A percentile compares a stretch with the other conserved stretches of the same genome.
phyloP scores from a whole-genome alignment of 768 basidiomycete species.

The Suillus fuscotomentosus region DNA sequence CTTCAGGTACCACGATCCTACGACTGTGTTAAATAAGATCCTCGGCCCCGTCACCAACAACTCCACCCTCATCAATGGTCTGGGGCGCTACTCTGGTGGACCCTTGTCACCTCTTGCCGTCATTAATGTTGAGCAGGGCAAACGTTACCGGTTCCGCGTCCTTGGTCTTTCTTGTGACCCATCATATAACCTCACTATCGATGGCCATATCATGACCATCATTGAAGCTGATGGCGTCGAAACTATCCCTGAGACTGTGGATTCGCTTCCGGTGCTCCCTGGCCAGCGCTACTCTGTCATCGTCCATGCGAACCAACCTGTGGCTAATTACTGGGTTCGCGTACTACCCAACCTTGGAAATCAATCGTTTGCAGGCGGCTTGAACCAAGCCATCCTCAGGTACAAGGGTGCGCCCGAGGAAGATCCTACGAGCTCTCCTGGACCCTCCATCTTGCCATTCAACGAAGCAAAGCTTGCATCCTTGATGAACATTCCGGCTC shows the following conservation, averaged over 20 bases:
- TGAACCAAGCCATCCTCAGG: conserved; percentile 40
- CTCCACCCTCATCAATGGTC: conserved; percentile 44
- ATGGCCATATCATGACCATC: conserved; percentile 37
- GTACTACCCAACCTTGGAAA: conserved; percentile 28
- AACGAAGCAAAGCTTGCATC: conserved; percentile 36
- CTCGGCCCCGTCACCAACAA: conserved; percentile 25
- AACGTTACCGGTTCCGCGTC: conserved; percentile 40
- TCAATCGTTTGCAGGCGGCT: conserved; percentile 32
- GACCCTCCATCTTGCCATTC: conserved; percentile 18
- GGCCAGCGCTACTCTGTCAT: conserved; percentile 43
- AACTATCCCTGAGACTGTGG: conserved; percentile 32
- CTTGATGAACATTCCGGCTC: conserved; percentile 23
- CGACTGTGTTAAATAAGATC: conserved; percentile 9
- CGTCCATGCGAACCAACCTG: conserved; percentile 34
- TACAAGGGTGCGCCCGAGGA: conserved; percentile 33
- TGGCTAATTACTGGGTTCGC: conserved; percentile 44
- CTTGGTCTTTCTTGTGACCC: conserved; percentile 34
- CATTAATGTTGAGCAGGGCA: conserved; percentile 36
- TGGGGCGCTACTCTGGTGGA: conserved; percentile 37
- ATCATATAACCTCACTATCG: conserved; percentile 32
- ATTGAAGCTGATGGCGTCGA: conserved; percentile 45
- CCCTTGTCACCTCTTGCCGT: conserved; percentile 35
- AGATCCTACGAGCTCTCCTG: conserved; percentile 35
- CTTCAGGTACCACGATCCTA: conserved; percentile 27
- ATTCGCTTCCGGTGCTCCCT: conserved; percentile 41